Evolutionary conservation across 306 rosid genomes (phyloP).

Genomic region (Acmispon strigosus): DNA sequence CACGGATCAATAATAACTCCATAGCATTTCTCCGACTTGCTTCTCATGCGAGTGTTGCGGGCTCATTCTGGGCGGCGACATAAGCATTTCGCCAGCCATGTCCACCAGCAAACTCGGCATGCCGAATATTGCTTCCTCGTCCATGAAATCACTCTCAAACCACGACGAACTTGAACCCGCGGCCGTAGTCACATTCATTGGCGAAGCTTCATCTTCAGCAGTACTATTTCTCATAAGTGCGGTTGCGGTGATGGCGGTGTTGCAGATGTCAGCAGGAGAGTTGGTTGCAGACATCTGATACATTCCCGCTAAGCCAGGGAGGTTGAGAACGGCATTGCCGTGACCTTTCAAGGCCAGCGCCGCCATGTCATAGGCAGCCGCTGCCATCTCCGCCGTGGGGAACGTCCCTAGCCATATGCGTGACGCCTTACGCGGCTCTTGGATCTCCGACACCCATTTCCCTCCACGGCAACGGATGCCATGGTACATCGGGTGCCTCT

Average conservation of each 20-base stretch:
- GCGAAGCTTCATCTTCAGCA: too few species aligned
- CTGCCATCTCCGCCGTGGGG: conserved; percentile 71
- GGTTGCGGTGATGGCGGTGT: conserved; percentile 58
- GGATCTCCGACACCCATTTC: conserved; percentile 80
- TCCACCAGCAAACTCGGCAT: conserved; percentile 73
- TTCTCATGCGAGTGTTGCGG: conserved; percentile 38
- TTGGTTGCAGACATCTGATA: conserved; percentile 47
- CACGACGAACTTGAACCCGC: neutral
- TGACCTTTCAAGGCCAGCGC: conserved; percentile 56
- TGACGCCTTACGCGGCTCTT: conserved; percentile 66
- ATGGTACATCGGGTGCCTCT: conserved; percentile 42
- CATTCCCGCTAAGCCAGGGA: conserved; percentile 15
- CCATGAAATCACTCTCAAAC: conserved; percentile 35
- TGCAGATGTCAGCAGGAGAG: conserved; percentile 48
- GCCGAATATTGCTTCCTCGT: conserved; percentile 68
- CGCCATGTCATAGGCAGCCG: conserved; percentile 75
- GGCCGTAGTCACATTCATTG: too few species aligned
- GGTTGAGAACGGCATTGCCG: conserved; percentile 45
- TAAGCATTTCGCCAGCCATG: conserved; percentile 83
- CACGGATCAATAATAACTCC: conserved; percentile 43
- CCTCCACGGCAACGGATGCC: conserved; percentile 65
- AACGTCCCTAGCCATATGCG: conserved; percentile 85
- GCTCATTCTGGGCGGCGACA: conserved; percentile 66
- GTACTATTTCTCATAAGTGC: neutral
- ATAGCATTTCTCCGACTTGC: conserved; percentile 35